Evolutionary conservation across 2,329 filamentous ascomycete genomes (phyloP), one percentile per base, ranked within the genome.

Genomic region (Claviceps maximensis): DNA sequence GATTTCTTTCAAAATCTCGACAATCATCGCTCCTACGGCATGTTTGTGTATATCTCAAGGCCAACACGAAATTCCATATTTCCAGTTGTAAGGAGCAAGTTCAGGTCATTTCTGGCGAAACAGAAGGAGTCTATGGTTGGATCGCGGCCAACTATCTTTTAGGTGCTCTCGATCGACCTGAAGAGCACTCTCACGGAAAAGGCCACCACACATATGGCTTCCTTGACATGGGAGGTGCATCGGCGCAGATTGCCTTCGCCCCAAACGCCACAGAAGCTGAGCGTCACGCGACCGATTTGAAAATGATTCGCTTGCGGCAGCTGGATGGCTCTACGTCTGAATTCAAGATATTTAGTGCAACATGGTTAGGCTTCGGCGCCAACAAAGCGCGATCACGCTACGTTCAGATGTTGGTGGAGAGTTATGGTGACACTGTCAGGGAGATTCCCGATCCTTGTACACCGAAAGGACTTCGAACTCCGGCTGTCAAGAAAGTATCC

Each of bases 321-420:
- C 69, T 97, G 21, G 83, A 93, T 64, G 93, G 93, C 10, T 75
- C 80, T 1, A 70, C 84, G 0, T 71, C 83, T 48, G 93, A 98
- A 63, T 87, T 96, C 70, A 83, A 80, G 59, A 87, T 98, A 3
- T 98, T 98, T 65, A 90, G 94, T 0, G 90, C 91, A 1, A 95
- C 93, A 0, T 98, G 93, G 93, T 76, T 98, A 6, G 91, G 91
- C 0, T 98, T 95, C 64, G 93, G 93, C n/a, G 91, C 94, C 31
- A 93, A 96, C 58, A 84, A 96, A 70, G 93, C 94, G 4, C 82
- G 93, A 47, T 77, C 85, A 59, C 79, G 90, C 53, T 98, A 94
- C 62, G 74, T 97, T n/a, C 76, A 89, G 55, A 75, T 79, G 4
- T 70, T 98, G n/a, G 67, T 84, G 53, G 80, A 87, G 36, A 76